Evolutionary conservation across 768 basidiomycete genomes (phyloP), one percentile per base, ranked within the genome.

Genomic region (Lepiota brunneoincarnata): DNA sequence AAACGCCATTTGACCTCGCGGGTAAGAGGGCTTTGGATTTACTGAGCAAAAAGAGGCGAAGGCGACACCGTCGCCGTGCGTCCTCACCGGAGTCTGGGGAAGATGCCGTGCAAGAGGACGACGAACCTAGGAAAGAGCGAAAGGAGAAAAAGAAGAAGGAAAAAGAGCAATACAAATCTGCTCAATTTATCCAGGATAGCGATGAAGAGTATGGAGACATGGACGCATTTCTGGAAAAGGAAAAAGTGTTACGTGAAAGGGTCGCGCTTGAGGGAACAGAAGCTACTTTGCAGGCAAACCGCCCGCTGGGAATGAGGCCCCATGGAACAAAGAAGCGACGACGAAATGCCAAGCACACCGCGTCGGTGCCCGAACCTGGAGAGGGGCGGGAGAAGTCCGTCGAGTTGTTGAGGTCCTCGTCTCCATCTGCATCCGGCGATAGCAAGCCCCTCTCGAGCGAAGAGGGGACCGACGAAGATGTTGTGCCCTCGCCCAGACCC

Each of bases 121-220:
- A 71, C 18, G 71, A 69, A 61, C 67, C 72, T 59, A 70, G 67
- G 53, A 82, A 76, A 67, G 83, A 80, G 67, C 75, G 73, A 60
- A 85, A 82, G 65, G 88, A 89, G 65, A 80, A 81, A 65, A 79
- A 84, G 72, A 74, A 72, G 51, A 89, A 88, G 57, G 75, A 79
- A 56, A 75, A 75, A 58, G 71, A 73, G 54, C 57, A 75, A 55
- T 94, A 90, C 76, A 93, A 93, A 68, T 91, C 88, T 6, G 92
- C 91, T 9, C 87, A 91, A 67, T 91, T 95, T 66, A 93, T 96
- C 66, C 85, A 89, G 64, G 93, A 97, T 70, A 92, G 90, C 58
- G 94, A 97, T 62, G 86, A 76, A 51, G 91, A 92, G 67, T 83
- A 83, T 54, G 89, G 81, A 14, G 86, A 89, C 63, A 87, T 93